Percentiles rank a stretch among this genome's conserved stretches.
Evolutionary conservation across 1,284 basidiomycete genomes (phyloP).

Genomic region (Ganoderma leucocontextum): DNA sequence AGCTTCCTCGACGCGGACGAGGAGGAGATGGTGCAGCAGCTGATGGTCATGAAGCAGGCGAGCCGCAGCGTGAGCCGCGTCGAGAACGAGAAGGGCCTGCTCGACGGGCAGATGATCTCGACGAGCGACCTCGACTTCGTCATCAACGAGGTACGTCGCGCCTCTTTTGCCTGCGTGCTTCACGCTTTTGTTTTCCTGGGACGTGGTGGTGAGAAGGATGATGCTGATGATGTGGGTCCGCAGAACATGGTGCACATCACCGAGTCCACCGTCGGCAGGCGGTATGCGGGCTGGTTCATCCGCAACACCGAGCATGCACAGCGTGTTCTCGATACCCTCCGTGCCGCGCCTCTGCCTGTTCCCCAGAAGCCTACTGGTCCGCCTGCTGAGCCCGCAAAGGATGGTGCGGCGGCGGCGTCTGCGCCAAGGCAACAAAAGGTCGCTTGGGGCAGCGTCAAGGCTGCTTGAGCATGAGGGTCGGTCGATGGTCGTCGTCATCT

Average conservation of each 20-base stretch:
- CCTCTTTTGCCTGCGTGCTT: not conserved
- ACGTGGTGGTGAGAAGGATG: not conserved
- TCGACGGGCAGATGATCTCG: constrained; percentile 89
- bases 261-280: constrained; percentile 90
- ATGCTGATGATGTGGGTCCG: not conserved
- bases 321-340: constrained; percentile 82
- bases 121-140: constrained; percentile 96
- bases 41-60: constrained; percentile 96
- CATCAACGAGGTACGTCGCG: constrained; percentile 81
- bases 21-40: constrained; percentile 94
- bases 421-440: constrained; percentile 39
- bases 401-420: constrained; percentile 23
- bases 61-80: constrained; percentile 78
- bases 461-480: constrained; percentile 32
- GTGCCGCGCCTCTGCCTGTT: constrained; percentile 69
- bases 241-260: constrained; percentile 97
- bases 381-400: constrained; percentile 22
- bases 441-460: constrained; percentile 46
- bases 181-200: not conserved
- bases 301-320: constrained; percentile 92
- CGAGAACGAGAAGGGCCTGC: constrained; percentile 61
- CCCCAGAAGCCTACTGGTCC: constrained; percentile 31
- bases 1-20: constrained; percentile 91
- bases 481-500: not conserved
- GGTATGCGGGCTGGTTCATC: constrained; percentile 97